Evolutionary conservation across 192 early-diverging fungal genomes (phyloP), one percentile per base, ranked within the genome.

Genomic region (Backusella sp.): DNA sequence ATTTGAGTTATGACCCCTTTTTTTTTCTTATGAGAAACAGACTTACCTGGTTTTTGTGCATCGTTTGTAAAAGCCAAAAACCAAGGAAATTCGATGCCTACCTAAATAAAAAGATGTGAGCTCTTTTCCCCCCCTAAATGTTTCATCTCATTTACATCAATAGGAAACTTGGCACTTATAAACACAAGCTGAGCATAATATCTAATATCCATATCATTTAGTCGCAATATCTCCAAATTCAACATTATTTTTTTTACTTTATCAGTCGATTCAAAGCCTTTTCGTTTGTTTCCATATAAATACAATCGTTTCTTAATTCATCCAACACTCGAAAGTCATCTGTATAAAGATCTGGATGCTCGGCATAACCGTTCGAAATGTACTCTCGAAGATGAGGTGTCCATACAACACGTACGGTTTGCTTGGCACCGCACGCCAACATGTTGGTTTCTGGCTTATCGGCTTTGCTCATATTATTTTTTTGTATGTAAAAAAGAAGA

Each of bases 161-260:
- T 93, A 6, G 93, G 92, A 73, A 97, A 97, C 82, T 96, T 98
- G 66, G 91, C 88, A 53, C 91, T 79, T 39, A 96, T 89, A 79
- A 92, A 92, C 19, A 90, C 88, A 28, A 98, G 86, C 80, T 98
- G 96, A 1, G 88, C 94, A 79, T 94, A 94, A 79, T 97, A 97
- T 79, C 92, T 93, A 73, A 34, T 3, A 32, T 32, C 0, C 2
- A 32, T 32, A 28, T 41, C 32, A 34, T 14, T 41, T 28, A 23
- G 49, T 1, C 70, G n/a, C n/a, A 28, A 59, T 3, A 34, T 70
- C 14, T 70, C 14, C n/a, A 28, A 41, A 71, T 28, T n/a, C 8
- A 21, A 8, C 32, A 4, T 15, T 30, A 0, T 15, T 26, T 21
- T 72, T n/a, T 81, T 77, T 87, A 92, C 88, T 89, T 92, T 46